These are phyloP conservation scores for Leishmania guyanensis DNA, from an alignment of 208 protist genomes.

Conservation along the genomic window DNA sequence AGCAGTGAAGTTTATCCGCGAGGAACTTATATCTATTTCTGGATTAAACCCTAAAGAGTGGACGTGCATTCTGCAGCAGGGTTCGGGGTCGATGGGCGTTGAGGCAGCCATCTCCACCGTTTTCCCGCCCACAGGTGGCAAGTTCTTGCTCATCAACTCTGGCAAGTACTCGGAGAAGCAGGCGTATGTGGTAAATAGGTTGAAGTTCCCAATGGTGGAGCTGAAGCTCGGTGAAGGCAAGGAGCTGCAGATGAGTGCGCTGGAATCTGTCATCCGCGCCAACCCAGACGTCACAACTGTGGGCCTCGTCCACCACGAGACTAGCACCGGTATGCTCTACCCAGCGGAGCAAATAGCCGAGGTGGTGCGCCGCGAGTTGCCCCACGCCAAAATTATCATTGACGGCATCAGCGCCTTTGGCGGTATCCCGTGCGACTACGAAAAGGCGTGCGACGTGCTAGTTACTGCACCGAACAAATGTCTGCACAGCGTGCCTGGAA, in stretches of 20 bases:
- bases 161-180: constrained; percentile 90
- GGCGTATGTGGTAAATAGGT: constrained; percentile 50
- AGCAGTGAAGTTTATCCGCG: constrained; percentile 66
- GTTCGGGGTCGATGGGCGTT: constrained; percentile 83
- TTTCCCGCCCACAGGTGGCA: constrained; percentile 52
- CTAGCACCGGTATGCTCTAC: constrained; percentile 91
- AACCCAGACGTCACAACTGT: constrained; percentile 77
- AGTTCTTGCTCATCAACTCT: constrained; percentile 82
- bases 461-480: constrained; percentile 89
- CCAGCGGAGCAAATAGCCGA: constrained; percentile 63
- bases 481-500: constrained; percentile 87
- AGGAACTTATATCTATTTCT: constrained; percentile 58
- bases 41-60: constrained; percentile 52
- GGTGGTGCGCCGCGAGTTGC: constrained; percentile 47
- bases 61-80: constrained; percentile 77
- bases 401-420: constrained; percentile 90
- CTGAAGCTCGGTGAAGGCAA: constrained; percentile 66
- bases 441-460: constrained; percentile 70
- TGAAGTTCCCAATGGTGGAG: constrained; percentile 53
- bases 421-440: constrained; percentile 58
- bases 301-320: constrained; percentile 88
- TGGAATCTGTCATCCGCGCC: constrained; percentile 46
- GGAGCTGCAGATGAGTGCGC: constrained; percentile 49
- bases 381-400: constrained; percentile 73
- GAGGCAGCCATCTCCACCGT: constrained; percentile 80